Base-by-base conservation (phyloP, 140 eudicot species). In the Flaveria floridana region DNA sequence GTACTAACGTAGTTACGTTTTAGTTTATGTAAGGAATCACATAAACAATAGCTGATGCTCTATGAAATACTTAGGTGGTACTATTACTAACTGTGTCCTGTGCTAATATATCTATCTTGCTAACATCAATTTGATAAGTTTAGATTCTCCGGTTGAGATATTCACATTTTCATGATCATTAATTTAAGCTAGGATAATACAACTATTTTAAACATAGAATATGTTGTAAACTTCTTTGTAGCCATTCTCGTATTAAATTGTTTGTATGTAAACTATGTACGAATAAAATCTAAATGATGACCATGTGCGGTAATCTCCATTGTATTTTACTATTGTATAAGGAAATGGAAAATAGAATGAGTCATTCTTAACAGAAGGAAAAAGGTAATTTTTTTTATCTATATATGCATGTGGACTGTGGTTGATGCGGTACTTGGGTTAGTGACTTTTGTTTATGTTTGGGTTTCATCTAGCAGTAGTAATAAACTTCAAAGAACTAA, bases 201-300 rank as follows among this genome's bases (percentile, higher is more conserved):
- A 64, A 15, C 0, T n/a, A 14, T 4, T 2, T n/a, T 30, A n/a
- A 64, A 15, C 48, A 34, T 64, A 64, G 70, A 34, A 64, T n/a
- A 34, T 64, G 70, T 64, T 11, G 25, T n/a, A 37, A 64, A 30
- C 48, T 64, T 34, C 50, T 57, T 28, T 57, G 30, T 57, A 57
- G 14, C 34, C 64, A 57, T 9, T 1, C 30, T 57, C 10, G 0
- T 6, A 57, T 57, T 13, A 1, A 11, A 7, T 57, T 21, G 19
- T 57, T 57, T 7, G 34, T 19, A 20, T 57, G 30, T 57, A 57
- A 57, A 52, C 18, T 52, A 52, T n/a, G 8, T 52, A 0, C n/a
- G 1, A 52, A 52, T n/a, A 11, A 15, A 52, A 13, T 6, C 20
- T n/a, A 16, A 52, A n/a, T 52, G 58, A 10, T 42, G 50, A 34